Evolutionary conservation across 306 rosid genomes (phyloP).

Genomic region (Prunus armeniaca): DNA sequence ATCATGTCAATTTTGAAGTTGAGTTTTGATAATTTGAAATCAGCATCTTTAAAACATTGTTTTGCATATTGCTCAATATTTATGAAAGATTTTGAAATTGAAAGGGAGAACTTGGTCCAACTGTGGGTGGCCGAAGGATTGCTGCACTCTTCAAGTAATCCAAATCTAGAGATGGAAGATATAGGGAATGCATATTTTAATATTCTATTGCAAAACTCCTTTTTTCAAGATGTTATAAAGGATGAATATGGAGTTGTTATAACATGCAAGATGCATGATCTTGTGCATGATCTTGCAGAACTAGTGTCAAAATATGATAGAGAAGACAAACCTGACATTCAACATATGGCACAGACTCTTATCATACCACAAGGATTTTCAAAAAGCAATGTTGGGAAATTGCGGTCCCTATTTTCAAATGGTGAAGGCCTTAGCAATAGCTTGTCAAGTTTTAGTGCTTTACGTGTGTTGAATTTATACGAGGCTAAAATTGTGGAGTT

Average conservation of each 20-base stretch:
- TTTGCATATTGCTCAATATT: constrained; percentile 22
- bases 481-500: too few species aligned
- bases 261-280: constrained; percentile 6
- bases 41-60: constrained; percentile 12
- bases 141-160: too few species aligned
- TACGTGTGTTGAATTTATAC: too few species aligned
- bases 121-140: too few species aligned
- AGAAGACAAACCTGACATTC: too few species aligned
- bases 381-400: too few species aligned
- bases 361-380: too few species aligned
- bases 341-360: too few species aligned
- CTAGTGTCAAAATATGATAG: not conserved
- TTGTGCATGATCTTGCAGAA: constrained; percentile 10
- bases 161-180: not conserved
- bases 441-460: too few species aligned
- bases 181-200: not conserved
- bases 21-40: constrained; percentile 11
- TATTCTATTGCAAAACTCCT: not conserved
- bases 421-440: too few species aligned
- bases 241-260: not conserved
- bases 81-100: not conserved
- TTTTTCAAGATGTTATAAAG: not conserved
- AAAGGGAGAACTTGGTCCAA: too few species aligned
- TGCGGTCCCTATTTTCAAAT: not conserved
- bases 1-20: constrained; percentile 10